These are phyloP conservation scores for Sphaerulina musiva DNA, from an alignment of 2,329 filamentous ascomycete species.

Conservation along the genomic window DNA sequence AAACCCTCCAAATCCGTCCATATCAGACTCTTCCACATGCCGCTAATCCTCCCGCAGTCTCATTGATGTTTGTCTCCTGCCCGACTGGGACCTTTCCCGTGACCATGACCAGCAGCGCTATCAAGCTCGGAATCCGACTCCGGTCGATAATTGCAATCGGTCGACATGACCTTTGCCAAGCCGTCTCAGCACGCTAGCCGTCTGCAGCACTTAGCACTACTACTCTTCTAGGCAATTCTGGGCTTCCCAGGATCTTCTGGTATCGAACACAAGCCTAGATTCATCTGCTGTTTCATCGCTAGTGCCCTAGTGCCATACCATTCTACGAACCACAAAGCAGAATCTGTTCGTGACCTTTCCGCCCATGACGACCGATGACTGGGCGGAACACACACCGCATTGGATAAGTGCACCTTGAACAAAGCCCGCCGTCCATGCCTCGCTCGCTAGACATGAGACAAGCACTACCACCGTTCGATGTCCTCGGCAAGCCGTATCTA, in stretches of 20 bases:
- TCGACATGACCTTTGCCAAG: too few species aligned
- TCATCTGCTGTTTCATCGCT: background rate
- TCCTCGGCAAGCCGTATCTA: background rate
- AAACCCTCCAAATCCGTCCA: too few species aligned
- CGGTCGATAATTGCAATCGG: too few species aligned
- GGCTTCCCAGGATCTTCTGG: background rate
- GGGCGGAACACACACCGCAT: background rate
- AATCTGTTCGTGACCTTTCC: background rate
- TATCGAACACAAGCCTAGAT: background rate
- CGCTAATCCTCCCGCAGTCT: too few species aligned
- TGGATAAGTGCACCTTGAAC: background rate
- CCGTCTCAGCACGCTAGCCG: too few species aligned
- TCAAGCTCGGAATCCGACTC: too few species aligned
- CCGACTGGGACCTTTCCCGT: too few species aligned
- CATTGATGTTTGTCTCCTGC: too few species aligned
- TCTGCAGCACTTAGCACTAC: too few species aligned
- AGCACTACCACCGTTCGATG: background rate
- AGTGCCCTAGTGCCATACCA: background rate
- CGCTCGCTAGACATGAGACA: background rate
- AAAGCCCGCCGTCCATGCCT: background rate
- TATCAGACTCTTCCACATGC: too few species aligned
- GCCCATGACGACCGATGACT: background rate
- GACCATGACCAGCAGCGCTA: too few species aligned
- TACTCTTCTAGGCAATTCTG: too few species aligned
- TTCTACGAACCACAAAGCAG: background rate